Base-by-base conservation (phyloP, 331 rosid genomes). In the Pyrus hybrid region DNA sequence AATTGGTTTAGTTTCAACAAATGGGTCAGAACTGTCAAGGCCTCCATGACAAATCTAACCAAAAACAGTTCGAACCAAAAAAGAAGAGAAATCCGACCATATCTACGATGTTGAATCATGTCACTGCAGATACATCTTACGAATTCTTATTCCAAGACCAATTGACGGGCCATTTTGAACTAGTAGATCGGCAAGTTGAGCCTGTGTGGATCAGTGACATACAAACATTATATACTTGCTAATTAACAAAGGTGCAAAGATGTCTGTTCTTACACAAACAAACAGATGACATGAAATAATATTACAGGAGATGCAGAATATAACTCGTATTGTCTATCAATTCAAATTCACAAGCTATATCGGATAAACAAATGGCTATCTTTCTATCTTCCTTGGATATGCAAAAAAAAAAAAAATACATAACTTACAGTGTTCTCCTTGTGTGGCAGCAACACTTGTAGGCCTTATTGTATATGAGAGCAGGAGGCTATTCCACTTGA, bases 401-500 rank as follows among this genome's bases (percentile, higher is more conserved):
- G 25, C 68, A 58, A n/a, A n/a, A n/a, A n/a, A n/a, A 35, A 60
- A 23, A 37, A 60, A 35, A 41, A 6, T 35, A 57, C 54, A 60
- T 73, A 73, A 60, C 68, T 73, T 73, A 73, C 77, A 17, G 43
- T 73, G 67, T 23, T 57, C 76, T 70, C 79, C 76, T 70, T 14
- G 68, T 64, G 65, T 85, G 87, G 83, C 81, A 73, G 78, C 88
- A 83, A 86, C 85, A 84, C 77, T 74, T 13, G 74, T 64, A 73
- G 71, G 85, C 80, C 81, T 86, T 79, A 79, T 86, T 88, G 13
- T 68, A 67, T 45, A 73, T 41, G 68, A 32, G 70, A 83, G 81
- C 43, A 58, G 73, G 70, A 80, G 68, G 77, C 80, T 80, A 80
- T 77, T 81, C 79, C 83, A 73, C 75, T 67, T 68, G 75, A 82